Evolutionary conservation across 805 yeast genomes (phyloP).

Genomic region (Monosporozyma aerobia): DNA sequence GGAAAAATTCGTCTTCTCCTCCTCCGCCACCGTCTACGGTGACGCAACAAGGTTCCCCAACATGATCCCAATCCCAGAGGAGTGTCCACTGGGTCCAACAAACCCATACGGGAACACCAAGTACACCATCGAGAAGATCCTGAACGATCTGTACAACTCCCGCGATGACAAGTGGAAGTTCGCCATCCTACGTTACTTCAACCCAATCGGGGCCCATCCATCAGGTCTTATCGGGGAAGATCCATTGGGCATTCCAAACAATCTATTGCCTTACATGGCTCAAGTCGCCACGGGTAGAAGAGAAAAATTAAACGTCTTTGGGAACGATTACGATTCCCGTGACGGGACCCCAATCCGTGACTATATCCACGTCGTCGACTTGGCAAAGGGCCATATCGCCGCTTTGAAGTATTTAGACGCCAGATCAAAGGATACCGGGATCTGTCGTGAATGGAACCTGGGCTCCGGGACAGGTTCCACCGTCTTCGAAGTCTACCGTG

Average conservation of each 20-base stretch:
- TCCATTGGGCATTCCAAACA: conserved; percentile 69
- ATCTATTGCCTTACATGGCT: conserved; percentile 64
- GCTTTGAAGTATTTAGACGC: conserved; percentile 48
- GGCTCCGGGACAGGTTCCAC: conserved; percentile 79
- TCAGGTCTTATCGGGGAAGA: conserved; percentile 76
- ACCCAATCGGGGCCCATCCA: conserved; percentile 82
- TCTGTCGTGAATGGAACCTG: conserved; percentile 70
- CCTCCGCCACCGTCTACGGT: conserved; percentile 79
- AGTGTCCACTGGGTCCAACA: conserved; percentile 64
- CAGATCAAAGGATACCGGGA: conserved; percentile 32
- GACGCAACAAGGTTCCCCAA: conserved; percentile 64
- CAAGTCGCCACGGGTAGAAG: conserved; percentile 71
- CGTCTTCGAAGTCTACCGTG: conserved; percentile 59
- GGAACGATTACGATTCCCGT: conserved; percentile 57
- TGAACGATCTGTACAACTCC: conserved; percentile 44
- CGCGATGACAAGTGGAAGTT: conserved; percentile 35
- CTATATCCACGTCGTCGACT: conserved; percentile 72
- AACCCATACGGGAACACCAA: conserved; percentile 76
- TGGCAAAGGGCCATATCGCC: conserved; percentile 68
- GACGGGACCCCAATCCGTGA: conserved; percentile 81
- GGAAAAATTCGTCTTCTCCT: conserved; percentile 55
- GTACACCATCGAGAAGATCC: conserved; percentile 51
- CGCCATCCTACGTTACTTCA: conserved; percentile 69
- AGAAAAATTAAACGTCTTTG: conserved; percentile 58
- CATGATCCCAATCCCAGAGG: conserved; percentile 73